These are phyloP conservation scores for Ensete glaucum DNA, from an alignment of 176 grass and related monocot species.

Conservation along the genomic window DNA sequence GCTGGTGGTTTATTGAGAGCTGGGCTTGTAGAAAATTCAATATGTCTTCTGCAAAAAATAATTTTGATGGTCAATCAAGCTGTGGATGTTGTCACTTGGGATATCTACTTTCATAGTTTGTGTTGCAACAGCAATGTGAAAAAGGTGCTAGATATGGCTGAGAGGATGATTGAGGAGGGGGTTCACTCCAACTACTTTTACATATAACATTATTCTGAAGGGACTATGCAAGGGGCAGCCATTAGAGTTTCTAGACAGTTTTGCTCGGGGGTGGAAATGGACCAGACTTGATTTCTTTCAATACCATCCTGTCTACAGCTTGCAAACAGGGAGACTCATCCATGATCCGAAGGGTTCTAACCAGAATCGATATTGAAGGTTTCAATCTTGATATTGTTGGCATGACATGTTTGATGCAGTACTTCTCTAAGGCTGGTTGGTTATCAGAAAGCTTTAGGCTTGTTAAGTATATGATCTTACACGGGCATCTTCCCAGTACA, in stretches of 20 bases:
- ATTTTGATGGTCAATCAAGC: background rate
- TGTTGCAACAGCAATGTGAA: constrained; percentile 4
- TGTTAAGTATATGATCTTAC: constrained; percentile 23
- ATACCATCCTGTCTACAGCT: constrained; percentile 18
- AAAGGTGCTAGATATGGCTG: background rate
- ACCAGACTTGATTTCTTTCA: constrained; percentile 21
- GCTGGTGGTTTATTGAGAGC: constrained; percentile 17
- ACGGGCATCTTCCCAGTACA: constrained; percentile 13
- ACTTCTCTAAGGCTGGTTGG: constrained; percentile 14
- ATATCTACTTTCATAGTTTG: constrained; percentile 16
- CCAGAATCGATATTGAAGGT: constrained; percentile 19
- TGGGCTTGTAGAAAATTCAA: constrained; percentile 10
- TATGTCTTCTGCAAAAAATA: constrained; percentile 14
- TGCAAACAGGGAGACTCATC: constrained; percentile 22
- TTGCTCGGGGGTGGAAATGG: background rate
- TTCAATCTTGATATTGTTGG: constrained; percentile 17
- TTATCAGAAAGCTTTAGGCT: constrained; percentile 19
- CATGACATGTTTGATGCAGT: constrained; percentile 23
- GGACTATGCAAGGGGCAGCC: constrained; percentile 4
- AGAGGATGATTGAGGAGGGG: constrained; percentile 2
- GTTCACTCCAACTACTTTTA: constrained; percentile 3
- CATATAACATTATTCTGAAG: constrained; percentile 16
- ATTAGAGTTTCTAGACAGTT: constrained; percentile 6
- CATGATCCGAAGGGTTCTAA: constrained; percentile 19
- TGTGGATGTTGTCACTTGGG: constrained; percentile 13